These are phyloP conservation scores for Picea mariana DNA, from an alignment of 83 land plant genomes.

Conservation along the genomic window DNA sequence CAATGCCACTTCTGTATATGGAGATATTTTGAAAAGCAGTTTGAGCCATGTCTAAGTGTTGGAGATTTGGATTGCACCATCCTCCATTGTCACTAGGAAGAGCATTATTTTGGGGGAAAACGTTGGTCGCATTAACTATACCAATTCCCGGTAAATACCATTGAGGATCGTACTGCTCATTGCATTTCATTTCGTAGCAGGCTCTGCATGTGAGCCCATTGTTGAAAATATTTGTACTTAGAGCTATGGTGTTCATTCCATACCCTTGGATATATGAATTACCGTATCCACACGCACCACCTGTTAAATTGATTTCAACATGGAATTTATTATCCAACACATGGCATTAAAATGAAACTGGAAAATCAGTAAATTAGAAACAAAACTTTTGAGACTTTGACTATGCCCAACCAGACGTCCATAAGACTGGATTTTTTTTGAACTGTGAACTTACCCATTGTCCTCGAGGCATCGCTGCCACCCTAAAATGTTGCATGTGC, in stretches of 20 bases:
- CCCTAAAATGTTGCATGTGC: too few species aligned
- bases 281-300: background rate
- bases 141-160: background rate
- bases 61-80: constrained; percentile 5
- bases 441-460: too few species aligned
- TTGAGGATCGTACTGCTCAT: background rate
- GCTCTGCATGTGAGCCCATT: background rate
- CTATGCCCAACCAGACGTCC: too few species aligned
- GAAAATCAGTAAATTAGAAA: too few species aligned
- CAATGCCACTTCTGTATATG: background rate
- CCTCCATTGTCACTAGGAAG: constrained; percentile 1
- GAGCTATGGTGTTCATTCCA: background rate
- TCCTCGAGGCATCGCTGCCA: too few species aligned
- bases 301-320: background rate
- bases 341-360: too few species aligned
- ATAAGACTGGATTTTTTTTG: too few species aligned
- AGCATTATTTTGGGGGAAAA: background rate
- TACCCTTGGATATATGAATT: constrained; percentile 2
- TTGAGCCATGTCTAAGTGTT: background rate
- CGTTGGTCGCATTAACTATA: background rate
- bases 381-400: too few species aligned
- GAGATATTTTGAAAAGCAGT: background rate
- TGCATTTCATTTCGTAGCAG: constrained; percentile 7
- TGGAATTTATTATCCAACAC: too few species aligned
- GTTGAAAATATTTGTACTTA: background rate